A percentile compares a stretch with the other conserved stretches of the same genome.
These are phyloP conservation scores for Cicer yamashitae DNA, from an alignment of 306 rosid genomes.

Conservation along the genomic window DNA sequence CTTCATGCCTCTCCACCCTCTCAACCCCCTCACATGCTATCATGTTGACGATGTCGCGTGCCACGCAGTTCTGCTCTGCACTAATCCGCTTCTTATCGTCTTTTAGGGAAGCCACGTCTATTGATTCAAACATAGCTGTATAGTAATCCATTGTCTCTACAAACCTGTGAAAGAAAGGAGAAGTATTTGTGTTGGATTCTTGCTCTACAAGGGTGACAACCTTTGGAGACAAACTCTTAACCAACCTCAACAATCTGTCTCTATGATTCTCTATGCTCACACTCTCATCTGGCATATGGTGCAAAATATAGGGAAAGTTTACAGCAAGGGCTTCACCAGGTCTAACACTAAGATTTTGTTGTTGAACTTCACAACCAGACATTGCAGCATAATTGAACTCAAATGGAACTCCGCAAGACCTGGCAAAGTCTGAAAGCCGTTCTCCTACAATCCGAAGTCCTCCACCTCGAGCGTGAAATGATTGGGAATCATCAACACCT, in stretches of 20 bases:
- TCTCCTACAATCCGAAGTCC: conserved; percentile 75
- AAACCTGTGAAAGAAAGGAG: conserved; percentile 70
- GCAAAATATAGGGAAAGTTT: conserved; percentile 76
- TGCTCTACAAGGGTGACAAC: conserved; percentile 85
- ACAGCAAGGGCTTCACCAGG: conserved; percentile 80
- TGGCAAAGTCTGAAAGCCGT: conserved; percentile 56
- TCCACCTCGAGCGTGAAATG: conserved; percentile 87
- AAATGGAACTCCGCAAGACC: conserved; percentile 60
- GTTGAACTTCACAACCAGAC: conserved; percentile 67
- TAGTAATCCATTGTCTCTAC: conserved; percentile 71
- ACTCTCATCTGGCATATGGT: conserved; percentile 97
- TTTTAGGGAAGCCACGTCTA: conserved; percentile 60
- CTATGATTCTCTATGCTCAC: conserved; percentile 83
- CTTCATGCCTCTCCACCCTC: conserved; percentile 90
- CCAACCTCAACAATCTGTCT: conserved; percentile 76
- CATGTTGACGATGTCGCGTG: conserved; percentile 94
- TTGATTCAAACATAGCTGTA: conserved; percentile 86
- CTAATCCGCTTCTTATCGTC: conserved; percentile 69
- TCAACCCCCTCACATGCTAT: conserved; percentile 86
- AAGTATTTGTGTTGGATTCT: conserved; percentile 93
- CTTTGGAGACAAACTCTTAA: conserved; percentile 79
- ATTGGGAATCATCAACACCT: conserved; percentile 85
- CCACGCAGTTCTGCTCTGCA: conserved; percentile 85
- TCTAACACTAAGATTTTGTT: conserved; percentile 49
- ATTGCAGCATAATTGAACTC: conserved; percentile 77